These are phyloP conservation scores for Falciphora oryzae DNA, from an alignment of 2,329 filamentous ascomycete species.

Conservation along the genomic window DNA sequence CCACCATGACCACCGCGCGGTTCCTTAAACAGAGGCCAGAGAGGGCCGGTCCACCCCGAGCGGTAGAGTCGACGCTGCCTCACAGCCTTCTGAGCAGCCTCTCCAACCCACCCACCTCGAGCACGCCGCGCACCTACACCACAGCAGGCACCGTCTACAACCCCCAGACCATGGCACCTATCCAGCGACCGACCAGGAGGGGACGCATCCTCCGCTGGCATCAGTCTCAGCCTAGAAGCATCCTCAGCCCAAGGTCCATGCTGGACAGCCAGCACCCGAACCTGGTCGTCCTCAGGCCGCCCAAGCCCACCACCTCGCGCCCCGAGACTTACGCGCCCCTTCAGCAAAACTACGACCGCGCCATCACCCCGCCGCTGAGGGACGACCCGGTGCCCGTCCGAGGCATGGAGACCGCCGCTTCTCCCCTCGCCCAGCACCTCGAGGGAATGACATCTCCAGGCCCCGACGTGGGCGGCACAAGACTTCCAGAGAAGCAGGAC, in stretches of 20 bases:
- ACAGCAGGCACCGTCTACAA: conserved; percentile 7
- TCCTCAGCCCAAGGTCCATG: background rate
- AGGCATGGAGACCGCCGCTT: background rate
- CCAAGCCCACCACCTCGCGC: conserved; percentile 17
- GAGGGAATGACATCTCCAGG: background rate
- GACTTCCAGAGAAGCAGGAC: background rate
- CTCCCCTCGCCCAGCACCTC: background rate
- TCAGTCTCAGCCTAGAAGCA: background rate
- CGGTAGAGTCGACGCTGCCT: background rate
- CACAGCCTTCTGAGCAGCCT: background rate
- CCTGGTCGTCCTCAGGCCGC: conserved; percentile 9
- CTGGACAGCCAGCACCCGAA: background rate
- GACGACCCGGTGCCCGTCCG: conserved; percentile 4
- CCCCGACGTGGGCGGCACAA: background rate
- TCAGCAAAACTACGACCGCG: conserved; percentile 49
- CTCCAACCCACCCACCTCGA: background rate
- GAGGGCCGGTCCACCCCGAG: too few relatives aligned
- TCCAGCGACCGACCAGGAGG: conserved; percentile 1
- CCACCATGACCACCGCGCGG: background rate
- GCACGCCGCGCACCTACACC: background rate
- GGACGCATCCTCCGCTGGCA: background rate
- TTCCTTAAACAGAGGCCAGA: background rate
- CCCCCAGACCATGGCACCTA: background rate
- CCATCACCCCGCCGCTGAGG: conserved; percentile 33
- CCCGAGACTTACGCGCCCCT: conserved; percentile 42